A percentile compares a stretch with the other conserved stretches of the same genome.
phyloP scores from a whole-genome alignment of 179 eudicot genomes.

The Beta macrorhiza region DNA sequence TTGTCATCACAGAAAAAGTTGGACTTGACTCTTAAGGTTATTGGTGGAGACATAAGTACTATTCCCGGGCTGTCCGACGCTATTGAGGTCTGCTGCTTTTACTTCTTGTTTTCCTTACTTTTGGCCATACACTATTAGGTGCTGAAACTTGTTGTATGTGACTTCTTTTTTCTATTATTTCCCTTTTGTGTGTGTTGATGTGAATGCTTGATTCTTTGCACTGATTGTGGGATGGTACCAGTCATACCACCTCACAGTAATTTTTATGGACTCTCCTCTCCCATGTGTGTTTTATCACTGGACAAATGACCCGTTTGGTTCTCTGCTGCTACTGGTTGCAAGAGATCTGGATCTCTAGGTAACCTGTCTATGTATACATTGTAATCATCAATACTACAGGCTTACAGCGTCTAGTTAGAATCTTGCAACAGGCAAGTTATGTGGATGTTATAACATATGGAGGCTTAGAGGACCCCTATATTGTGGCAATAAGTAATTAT shows the following conservation, averaged over 20 bases:
- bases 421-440: not conserved
- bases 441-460: not conserved
- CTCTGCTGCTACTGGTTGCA: not conserved
- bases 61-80: slow-evolving; percentile 87
- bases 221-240: not conserved
- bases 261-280: not conserved
- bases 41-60: slow-evolving; percentile 79
- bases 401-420: not conserved
- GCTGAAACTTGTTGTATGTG: not conserved
- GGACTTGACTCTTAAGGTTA: slow-evolving; percentile 74
- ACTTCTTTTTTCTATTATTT: not conserved
- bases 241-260: not conserved
- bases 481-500: not conserved
- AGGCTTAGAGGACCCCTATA: not conserved
- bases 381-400: too few species aligned
- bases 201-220: not conserved
- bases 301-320: not conserved
- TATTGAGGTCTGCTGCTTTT: slow-evolving; percentile 63
- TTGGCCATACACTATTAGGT: not conserved
- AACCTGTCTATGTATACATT: not conserved
- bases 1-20: slow-evolving; percentile 65
- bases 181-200: not conserved
- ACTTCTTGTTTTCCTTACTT: not conserved
- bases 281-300: not conserved
- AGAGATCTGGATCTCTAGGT: not conserved